Conservation (phyloP, 2,329 filamentous ascomycete species). For the Hypoxylon rubiginosum region DNA sequence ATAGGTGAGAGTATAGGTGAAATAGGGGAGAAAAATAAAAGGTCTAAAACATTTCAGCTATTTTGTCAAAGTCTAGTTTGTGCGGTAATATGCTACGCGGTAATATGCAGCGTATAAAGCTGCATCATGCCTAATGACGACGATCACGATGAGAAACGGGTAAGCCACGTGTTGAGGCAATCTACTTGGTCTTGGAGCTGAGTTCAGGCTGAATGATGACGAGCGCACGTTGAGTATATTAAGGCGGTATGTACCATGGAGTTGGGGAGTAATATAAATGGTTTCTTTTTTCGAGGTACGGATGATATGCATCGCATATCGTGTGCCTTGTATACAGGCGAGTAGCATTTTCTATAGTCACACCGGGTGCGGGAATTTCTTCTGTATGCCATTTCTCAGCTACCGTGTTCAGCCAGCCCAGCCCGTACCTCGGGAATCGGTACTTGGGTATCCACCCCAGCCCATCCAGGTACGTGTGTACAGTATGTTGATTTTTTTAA, state of each 20-base stretch:
- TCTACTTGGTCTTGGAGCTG: conserved; percentile 10
- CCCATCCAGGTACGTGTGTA: not conserved
- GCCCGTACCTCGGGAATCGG: conserved; percentile 1
- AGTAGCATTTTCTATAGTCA: not conserved
- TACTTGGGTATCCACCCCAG: conserved; percentile 8
- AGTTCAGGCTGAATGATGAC: conserved; percentile 33
- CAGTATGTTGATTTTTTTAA: not conserved
- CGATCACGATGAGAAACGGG: conserved; percentile 14
- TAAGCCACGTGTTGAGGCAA: conserved; percentile 28
- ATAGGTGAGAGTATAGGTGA: conserved; percentile 11
- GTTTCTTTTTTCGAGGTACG: not conserved
- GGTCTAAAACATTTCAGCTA: conserved; percentile 9
- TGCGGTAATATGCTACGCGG: no score
- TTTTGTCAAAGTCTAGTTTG: not conserved
- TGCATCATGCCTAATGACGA: conserved; percentile 17
- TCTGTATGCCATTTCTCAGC: not conserved
- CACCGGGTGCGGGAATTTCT: conserved; percentile 2
- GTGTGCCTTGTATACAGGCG: not conserved
- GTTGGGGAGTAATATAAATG: conserved; percentile 11
- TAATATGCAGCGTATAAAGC: conserved; percentile 3
- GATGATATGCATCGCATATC: conserved; percentile 4
- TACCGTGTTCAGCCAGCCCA: not conserved
- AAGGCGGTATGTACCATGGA: conserved; percentile 14
- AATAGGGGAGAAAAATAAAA: conserved; percentile 10
- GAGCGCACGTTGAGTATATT: conserved; percentile 29